A percentile compares a stretch with the other conserved stretches of the same genome.
phyloP scores from a whole-genome alignment of 148 eudicot species.

The Fagopyrum esculentum region DNA sequence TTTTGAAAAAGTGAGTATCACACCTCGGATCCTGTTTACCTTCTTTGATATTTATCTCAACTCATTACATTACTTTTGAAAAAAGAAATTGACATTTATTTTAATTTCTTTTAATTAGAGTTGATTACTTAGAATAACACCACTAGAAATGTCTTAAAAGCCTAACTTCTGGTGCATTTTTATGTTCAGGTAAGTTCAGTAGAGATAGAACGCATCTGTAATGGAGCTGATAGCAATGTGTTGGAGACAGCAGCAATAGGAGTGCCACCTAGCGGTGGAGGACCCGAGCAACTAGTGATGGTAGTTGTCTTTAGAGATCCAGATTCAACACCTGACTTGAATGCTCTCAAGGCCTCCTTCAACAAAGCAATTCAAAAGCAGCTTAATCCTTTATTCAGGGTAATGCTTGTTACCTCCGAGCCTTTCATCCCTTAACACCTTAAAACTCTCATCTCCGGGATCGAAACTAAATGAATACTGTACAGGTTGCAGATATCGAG shows the following conservation, averaged over 20 bases:
- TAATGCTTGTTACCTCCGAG: conserved; percentile 12
- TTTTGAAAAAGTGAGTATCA: no score
- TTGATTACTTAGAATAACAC: no score
- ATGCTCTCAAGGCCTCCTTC: conserved; percentile 42
- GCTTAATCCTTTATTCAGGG: conserved; percentile 85
- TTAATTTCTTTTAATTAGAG: no score
- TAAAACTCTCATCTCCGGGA: not conserved
- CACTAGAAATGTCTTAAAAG: no score
- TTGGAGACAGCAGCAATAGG: conserved; percentile 94
- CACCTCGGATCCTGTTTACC: no score
- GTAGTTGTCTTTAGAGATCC: conserved; percentile 61
- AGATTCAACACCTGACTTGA: conserved; percentile 27
- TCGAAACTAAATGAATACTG: not conserved
- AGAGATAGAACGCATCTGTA: conserved; percentile 82
- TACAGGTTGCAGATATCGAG: conserved; percentile 61
- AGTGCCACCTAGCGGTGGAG: conserved; percentile 69
- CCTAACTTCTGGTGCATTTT: not conserved
- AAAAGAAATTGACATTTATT: no score
- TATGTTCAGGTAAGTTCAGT: conserved; percentile 77
- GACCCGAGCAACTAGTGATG: conserved; percentile 79
- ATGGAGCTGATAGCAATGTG: conserved; percentile 40
- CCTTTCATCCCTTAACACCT: not conserved
- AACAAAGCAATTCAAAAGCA: conserved; percentile 71
- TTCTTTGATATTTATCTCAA: no score
- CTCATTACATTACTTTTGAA: no score